Conservation (phyloP, 2,329 filamentous ascomycete species). For the Cordyceps sp. region DNA sequence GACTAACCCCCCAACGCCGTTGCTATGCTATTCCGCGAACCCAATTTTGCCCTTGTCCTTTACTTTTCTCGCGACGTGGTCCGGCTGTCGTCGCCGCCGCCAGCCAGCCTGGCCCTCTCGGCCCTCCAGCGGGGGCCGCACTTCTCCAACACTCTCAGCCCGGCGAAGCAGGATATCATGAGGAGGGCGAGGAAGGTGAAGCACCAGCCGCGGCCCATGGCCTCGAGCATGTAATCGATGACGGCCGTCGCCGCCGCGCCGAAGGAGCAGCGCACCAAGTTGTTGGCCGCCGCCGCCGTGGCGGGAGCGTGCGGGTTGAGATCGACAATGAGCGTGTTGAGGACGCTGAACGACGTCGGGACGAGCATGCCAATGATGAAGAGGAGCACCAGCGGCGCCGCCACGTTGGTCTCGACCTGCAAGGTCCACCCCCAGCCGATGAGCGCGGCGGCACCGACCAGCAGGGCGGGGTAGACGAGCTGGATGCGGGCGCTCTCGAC, state of each 20-base stretch:
- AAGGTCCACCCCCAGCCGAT: conserved; percentile 42
- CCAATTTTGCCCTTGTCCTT: not conserved
- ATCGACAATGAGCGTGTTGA: conserved; percentile 48
- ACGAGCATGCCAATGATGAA: conserved; percentile 41
- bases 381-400: conserved; percentile 35
- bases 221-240: conserved; percentile 39
- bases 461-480: conserved; percentile 35
- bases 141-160: conserved; percentile 30
- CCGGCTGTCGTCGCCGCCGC: not conserved
- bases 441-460: conserved; percentile 33
- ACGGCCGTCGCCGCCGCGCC: conserved; percentile 42
- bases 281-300: conserved; percentile 47
- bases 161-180: conserved; percentile 28
- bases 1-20: conserved; percentile 2
- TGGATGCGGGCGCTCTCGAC: conserved; percentile 39
- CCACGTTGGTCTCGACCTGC: conserved; percentile 30
- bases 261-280: conserved; percentile 43
- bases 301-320: conserved; percentile 43
- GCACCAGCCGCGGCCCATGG: conserved; percentile 44
- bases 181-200: conserved; percentile 40
- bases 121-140: conserved; percentile 32
- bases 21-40: conserved; percentile 2
- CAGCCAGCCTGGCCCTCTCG: conserved; percentile 22
- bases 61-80: not conserved
- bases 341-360: conserved; percentile 44